Conservation (phyloP, 257 asterid genomes). For the Anisodus acutangulus region DNA sequence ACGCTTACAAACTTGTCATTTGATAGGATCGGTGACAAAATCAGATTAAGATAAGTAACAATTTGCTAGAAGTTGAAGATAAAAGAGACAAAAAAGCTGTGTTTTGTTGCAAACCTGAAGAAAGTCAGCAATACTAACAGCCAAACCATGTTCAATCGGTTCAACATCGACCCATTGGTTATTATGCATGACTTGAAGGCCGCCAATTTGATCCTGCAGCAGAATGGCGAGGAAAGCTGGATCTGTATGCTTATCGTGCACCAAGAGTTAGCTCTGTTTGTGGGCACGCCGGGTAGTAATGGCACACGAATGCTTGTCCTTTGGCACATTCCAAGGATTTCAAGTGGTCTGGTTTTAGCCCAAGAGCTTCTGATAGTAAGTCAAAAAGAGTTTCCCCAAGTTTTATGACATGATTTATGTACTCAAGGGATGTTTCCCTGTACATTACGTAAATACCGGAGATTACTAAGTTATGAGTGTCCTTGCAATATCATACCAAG, state of each 20-base stretch:
- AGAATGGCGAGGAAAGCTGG: conserved; percentile 63
- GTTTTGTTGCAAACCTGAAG: conserved; percentile 54
- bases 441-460: not conserved
- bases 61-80: not conserved
- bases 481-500: too few relatives aligned
- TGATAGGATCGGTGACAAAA: conserved; percentile 51
- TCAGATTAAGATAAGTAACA: not conserved
- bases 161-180: conserved; percentile 55
- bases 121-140: conserved; percentile 71
- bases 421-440: conserved; percentile 57
- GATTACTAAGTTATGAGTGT: not conserved
- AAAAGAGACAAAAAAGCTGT: not conserved
- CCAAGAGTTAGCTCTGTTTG: conserved; percentile 70
- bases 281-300: conserved; percentile 75
- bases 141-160: conserved; percentile 55
- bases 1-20: conserved; percentile 67
- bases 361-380: conserved; percentile 71
- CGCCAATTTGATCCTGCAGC: conserved; percentile 67
- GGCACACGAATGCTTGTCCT: conserved; percentile 50
- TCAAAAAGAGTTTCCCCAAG: conserved; percentile 52
- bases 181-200: conserved; percentile 64
- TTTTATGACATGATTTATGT: conserved; percentile 41
- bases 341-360: conserved; percentile 48
- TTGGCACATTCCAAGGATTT: conserved; percentile 47
- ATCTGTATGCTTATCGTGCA: conserved; percentile 62